Evolutionary conservation across 108 stramenopile species (phyloP), one percentile per base, ranked within the genome.

Genomic region (Pseudonitzschia multistriata): DNA sequence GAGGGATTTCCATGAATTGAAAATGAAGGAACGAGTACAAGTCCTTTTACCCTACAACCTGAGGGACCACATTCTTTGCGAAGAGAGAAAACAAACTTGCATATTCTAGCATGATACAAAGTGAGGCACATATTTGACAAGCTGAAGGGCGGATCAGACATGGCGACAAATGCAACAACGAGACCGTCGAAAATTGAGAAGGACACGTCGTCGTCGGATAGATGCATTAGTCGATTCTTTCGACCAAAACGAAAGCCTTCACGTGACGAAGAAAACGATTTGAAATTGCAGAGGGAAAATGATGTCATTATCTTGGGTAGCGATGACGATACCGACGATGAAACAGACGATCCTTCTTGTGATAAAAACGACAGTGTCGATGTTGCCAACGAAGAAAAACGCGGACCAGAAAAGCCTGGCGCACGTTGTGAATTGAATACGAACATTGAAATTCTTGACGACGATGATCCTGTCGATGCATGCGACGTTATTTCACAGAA

Each of bases 161-260:
- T 52, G 50, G 22, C 25, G 50, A 2, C 50, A 25, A 52, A 11
- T 3, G 8, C 11, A 52, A 19, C 50, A 52, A 6, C 50, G 5
- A 22, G 15, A 25, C 7, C 40, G 40, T 7, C 40, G 13, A 52
- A 24, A 8, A 19, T 19, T 27, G n/a, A 59, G 3, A 59, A 59
- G 57, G n/a, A 19, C 33, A 30, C n/a, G n/a, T n/a, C n/a, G n/a
- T n/a, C n/a, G n/a, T n/a, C n/a, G n/a, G n/a, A 53, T 53, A n/a
- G 29, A 3, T 59, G 57, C 57, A 59, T 59, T 0, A 59, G 57
- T 35, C 31, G 31, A 59, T 59, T 59, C 33, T 59, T 59, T 15
- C 57, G 14, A 33, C 34, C 31, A 30, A 36, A 59, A 13, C 57
- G 15, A 30, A 52, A 52, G 19, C 11, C 50, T 8, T n/a, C n/a